Base-by-base conservation (phyloP, 2,329 filamentous ascomycete species). In the Aspergillus thermomutatus region DNA sequence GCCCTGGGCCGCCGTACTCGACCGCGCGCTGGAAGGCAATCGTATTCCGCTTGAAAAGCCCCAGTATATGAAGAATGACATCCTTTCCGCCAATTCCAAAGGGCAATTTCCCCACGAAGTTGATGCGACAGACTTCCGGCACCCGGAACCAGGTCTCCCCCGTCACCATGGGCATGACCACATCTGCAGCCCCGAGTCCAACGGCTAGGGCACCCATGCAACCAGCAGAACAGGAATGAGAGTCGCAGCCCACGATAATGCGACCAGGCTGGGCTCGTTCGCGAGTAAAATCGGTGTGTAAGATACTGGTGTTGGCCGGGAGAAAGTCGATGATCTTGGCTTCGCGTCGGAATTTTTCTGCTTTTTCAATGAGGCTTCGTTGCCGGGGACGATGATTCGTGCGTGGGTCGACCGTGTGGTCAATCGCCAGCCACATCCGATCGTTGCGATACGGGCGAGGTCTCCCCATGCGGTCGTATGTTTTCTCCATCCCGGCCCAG, bases 361-460 rank as follows among this genome's bases (percentile, higher is more conserved):
- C 31, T 28, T 17, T 21, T 49, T 11, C 68, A 69, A 56, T 66
- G 62, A 21, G 14, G 28, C 40, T 47, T 34, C 17, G 27, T 25
- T 50, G 59, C 40, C 62, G 58, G 5, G 77, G 75, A 1, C 62
- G 57, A 26, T 73, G 58, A 28, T 72, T 72, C 9, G 75, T 63
- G 1, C 75, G 67, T 1, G 79, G 79, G 52, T 82, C 77, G 9
- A 81, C 77, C 3, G 76, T 70, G 59, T 82, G 80, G 61, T 82
- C 80, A 1, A 74, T 75, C 0, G 79, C 78, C 14, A 82, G 70
- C 79, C 79, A 81, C 55, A 82, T 75, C 0, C 79, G 67, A 57
- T 81, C 78, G 53, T 80, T 82, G 17, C 79, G 76, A 60, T 75
- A 80, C 21, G 79, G 76, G 4, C 75, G 71, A 1, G 77, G 77